These are phyloP conservation scores for Carex parvula DNA, from an alignment of 176 grass and related monocot genomes.

Conservation along the genomic window DNA sequence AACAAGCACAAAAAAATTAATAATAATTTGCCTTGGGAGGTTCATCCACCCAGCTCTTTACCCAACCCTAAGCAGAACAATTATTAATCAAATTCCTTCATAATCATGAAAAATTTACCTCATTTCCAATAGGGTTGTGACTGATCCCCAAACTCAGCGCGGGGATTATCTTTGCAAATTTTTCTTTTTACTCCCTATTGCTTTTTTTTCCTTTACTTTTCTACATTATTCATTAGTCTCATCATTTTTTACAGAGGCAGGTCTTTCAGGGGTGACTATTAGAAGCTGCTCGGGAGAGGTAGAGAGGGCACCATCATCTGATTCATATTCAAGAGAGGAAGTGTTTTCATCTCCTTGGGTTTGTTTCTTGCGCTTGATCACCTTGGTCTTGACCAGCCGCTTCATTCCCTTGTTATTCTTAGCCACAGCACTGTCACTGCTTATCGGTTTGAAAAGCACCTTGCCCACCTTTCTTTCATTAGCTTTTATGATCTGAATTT, in stretches of 20 bases:
- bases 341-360: neutral
- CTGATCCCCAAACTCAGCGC: neutral
- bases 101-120: neutral
- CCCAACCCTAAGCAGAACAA: neutral
- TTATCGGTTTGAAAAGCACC: slow-evolving; percentile 27
- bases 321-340: neutral
- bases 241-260: neutral
- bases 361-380: slow-evolving; percentile 29
- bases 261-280: slow-evolving; percentile 7
- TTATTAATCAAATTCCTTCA: slow-evolving; percentile 11
- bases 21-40: neutral
- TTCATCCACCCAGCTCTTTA: neutral
- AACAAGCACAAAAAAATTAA: neutral
- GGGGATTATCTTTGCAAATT: neutral
- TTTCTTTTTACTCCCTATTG: neutral
- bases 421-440: slow-evolving; percentile 6
- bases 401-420: slow-evolving; percentile 19
- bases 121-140: slow-evolving; percentile 11
- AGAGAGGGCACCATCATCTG: slow-evolving; percentile 1
- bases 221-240: slow-evolving; percentile 9
- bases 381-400: slow-evolving; percentile 16
- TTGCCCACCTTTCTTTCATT: slow-evolving; percentile 27
- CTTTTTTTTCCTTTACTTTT: neutral
- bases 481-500: slow-evolving; percentile 26
- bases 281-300: neutral